Evolutionary conservation across 106 monocot genomes (phyloP), one percentile per base, ranked within the genome.

Genomic region (Acanthochlamys bracteata): DNA sequence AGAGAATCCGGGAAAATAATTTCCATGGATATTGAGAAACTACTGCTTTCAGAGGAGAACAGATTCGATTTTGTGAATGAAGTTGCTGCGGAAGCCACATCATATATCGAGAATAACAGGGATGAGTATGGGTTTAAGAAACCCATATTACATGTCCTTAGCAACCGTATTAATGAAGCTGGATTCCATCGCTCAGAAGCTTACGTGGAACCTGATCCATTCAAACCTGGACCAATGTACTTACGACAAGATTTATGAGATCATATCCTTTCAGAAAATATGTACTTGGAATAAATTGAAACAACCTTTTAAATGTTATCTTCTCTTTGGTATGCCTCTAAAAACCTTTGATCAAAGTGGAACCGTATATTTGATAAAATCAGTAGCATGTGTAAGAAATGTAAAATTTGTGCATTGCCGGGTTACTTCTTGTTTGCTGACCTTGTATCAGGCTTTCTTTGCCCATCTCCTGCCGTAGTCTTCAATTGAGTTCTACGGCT

Each of bases 41-140:
- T 96, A 72, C 39, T 91, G 78, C 76, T 91, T 12, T 84, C 84
- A 2, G 78, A 84, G 60, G 96, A 88, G 64, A 96, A 88, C 69
- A 82, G 80, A 73, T 98, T 85, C 63, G 83, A 70, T 55, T 91
- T 98, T 69, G 88, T 88, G 66, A 98, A 91, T 45, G 88, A 98
- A 64, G 75, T 98, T 40, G 91, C 91, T 41, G 91, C 70, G 11
- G 96, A 98, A 73, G 91, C 96, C 11, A 98, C 64, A 7, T 52
- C 77, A 4, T 79, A 79, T 49, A 67, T 91, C 10, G 85, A 88
- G 75, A 76, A 76, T 24, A 78, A 88, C 63, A 78, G 85, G 47
- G 91, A 85, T 26, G 90, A 82, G 53, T 91, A 98, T 60, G 96
- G 91, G 22, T 55, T 46, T 10, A 98, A 91, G 84, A 98, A 91